Conservation (phyloP, 805 yeast species). For the Clavispora carvajalis region DNA sequence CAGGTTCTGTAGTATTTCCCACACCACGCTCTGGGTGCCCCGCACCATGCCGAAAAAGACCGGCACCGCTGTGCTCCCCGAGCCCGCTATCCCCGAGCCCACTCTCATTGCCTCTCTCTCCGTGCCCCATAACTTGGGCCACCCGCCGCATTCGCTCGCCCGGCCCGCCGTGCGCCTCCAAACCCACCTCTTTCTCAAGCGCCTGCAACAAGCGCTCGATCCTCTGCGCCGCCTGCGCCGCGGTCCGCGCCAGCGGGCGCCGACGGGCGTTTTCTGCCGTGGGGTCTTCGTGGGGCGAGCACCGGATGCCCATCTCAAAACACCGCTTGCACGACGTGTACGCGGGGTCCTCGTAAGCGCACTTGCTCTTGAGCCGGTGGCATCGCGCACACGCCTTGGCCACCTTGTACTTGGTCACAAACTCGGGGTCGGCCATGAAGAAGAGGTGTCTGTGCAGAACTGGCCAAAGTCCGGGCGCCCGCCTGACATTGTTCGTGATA, state of each 20-base stretch:
- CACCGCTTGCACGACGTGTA: constrained; percentile 43
- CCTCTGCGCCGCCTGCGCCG: constrained; percentile 1
- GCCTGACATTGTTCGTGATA: too few relatives aligned
- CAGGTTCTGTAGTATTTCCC: too few relatives aligned
- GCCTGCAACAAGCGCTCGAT: constrained; percentile 3
- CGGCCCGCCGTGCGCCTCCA: too few relatives aligned
- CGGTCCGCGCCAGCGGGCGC: not conserved
- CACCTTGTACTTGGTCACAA: constrained; percentile 32
- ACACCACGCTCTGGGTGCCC: too few relatives aligned
- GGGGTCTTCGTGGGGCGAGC: constrained; percentile 51
- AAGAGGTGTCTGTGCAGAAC: not conserved
- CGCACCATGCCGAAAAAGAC: too few relatives aligned
- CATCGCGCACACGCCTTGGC: constrained; percentile 53
- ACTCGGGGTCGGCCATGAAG: not conserved
- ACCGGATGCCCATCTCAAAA: constrained; percentile 36
- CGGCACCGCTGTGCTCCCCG: too few relatives aligned
- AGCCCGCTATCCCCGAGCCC: not conserved
- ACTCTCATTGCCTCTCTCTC: too few relatives aligned
- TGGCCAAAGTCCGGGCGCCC: not conserved
- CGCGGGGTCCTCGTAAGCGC: constrained; percentile 45
- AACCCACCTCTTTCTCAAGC: constrained; percentile 4
- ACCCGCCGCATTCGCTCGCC: not conserved
- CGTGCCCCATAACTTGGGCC: not conserved
- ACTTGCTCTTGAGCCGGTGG: constrained; percentile 47
- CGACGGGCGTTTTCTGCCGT: constrained; percentile 30